phyloP scores from a whole-genome alignment of 345 rosid species.

The Hirschfeldia incana region DNA sequence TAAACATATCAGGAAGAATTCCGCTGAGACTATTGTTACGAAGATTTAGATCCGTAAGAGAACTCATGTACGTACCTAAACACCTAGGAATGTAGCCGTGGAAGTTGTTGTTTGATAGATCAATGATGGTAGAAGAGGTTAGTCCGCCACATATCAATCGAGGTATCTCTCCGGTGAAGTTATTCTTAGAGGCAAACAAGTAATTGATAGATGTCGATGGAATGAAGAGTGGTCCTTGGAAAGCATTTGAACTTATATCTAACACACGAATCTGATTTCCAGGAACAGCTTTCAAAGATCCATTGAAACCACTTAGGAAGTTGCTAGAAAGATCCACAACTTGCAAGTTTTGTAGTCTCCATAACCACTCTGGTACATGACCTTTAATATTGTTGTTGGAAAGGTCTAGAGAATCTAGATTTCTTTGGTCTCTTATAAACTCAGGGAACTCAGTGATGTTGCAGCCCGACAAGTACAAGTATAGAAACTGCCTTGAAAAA shows the following conservation, averaged over 20 bases:
- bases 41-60: background rate
- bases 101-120: conserved; percentile 14
- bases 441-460: conserved; percentile 10
- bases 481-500: background rate
- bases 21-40: background rate
- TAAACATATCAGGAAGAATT: background rate
- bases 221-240: conserved; percentile 3
- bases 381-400: conserved; percentile 5
- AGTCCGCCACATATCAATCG: background rate
- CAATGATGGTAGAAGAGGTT: background rate
- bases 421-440: background rate
- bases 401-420: background rate
- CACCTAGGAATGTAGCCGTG: conserved; percentile 1
- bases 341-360: background rate
- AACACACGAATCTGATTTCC: background rate
- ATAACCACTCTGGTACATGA: conserved; percentile 2
- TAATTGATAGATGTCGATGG: background rate
- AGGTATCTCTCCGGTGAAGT: conserved; percentile 1
- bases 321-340: background rate
- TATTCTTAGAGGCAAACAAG: background rate
- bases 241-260: background rate
- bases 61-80: background rate
- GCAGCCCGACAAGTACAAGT: conserved; percentile 2
- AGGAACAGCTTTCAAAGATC: background rate
- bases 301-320: background rate